Evolutionary conservation across 208 protist species (phyloP).

Genomic region (Trypanosoma platydactyli): DNA sequence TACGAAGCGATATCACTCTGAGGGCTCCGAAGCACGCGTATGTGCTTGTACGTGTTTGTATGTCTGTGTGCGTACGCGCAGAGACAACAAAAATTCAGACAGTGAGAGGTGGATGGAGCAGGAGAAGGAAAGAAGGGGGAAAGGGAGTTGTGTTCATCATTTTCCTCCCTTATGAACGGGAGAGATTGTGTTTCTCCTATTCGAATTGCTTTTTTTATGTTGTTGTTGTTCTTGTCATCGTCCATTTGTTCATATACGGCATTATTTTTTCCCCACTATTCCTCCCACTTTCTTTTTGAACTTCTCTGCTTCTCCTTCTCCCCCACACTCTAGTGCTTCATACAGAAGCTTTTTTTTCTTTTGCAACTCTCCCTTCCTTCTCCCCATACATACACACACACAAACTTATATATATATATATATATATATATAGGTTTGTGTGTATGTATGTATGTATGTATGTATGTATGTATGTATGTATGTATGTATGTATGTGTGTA

Average conservation of each 20-base stretch:
- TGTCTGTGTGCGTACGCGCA: neutral
- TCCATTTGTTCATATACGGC: too few relatives aligned
- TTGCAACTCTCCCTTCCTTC: neutral
- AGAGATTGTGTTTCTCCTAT: neutral
- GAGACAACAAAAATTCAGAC: too few relatives aligned
- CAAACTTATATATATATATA: neutral
- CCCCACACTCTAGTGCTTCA: too few relatives aligned
- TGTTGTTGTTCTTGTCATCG: neutral
- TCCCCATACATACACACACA: too few relatives aligned
- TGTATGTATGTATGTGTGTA: neutral
- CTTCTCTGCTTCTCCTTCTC: neutral
- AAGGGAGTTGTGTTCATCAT: neutral
- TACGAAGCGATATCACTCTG: too few relatives aligned
- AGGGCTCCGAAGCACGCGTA: neutral
- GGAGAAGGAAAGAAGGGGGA: neutral
- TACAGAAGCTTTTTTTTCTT: slow-evolving; percentile 23
- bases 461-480: slow-evolving; percentile 1
- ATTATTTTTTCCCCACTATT: too few relatives aligned
- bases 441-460: slow-evolving; percentile 11
- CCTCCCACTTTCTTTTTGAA: slow-evolving; percentile 1
- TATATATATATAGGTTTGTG: neutral
- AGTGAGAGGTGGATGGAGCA: neutral
- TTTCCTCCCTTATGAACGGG: too few relatives aligned
- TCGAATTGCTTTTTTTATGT: slow-evolving; percentile 1
- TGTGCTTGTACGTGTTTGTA: neutral